These are phyloP conservation scores for Pseudocercospora crystallina DNA, from an alignment of 2,329 filamentous ascomycete genomes.

Conservation along the genomic window DNA sequence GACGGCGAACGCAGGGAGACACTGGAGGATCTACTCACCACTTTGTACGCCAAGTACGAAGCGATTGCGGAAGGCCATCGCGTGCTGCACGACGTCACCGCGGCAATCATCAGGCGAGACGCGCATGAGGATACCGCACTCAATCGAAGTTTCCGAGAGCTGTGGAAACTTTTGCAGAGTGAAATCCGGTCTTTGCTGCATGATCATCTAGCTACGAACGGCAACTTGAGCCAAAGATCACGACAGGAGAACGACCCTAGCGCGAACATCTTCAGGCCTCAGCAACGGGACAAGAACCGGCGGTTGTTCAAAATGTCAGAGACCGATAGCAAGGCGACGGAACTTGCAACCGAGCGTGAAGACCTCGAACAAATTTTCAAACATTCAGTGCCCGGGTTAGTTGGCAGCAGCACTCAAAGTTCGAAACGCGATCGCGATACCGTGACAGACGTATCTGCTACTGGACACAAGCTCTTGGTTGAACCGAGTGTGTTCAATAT, in stretches of 20 bases:
- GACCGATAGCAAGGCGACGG: constrained; percentile 73
- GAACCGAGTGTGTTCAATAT: constrained; percentile 99
- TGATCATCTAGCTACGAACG: constrained; percentile 93
- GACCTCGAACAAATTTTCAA: constrained; percentile 87
- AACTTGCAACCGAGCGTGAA: constrained; percentile 81
- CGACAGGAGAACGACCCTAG: constrained; percentile 50
- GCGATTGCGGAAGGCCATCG: constrained; percentile 95
- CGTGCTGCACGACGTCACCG: constrained; percentile 87
- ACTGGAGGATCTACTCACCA: constrained; percentile 87
- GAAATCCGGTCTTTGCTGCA: constrained; percentile 93
- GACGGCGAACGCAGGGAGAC: constrained; percentile 61
- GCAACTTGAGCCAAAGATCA: constrained; percentile 64
- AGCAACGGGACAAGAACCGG: constrained; percentile 53
- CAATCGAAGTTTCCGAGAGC: constrained; percentile 86
- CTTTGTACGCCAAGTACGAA: constrained; percentile 93
- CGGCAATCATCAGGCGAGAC: constrained; percentile 80
- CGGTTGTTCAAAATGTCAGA: constrained; percentile 85
- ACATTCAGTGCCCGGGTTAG: constrained; percentile 86
- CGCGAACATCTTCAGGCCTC: constrained; percentile 54
- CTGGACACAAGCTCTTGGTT: constrained; percentile 83
- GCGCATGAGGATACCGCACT: constrained; percentile 63
- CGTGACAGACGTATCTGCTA: constrained; percentile 62
- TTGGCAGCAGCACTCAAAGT: constrained; percentile 44
- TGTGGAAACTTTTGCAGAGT: constrained; percentile 98
- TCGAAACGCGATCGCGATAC: constrained; percentile 30